Base-by-base conservation (phyloP, 306 rosid species). In the Quercus robur region DNA sequence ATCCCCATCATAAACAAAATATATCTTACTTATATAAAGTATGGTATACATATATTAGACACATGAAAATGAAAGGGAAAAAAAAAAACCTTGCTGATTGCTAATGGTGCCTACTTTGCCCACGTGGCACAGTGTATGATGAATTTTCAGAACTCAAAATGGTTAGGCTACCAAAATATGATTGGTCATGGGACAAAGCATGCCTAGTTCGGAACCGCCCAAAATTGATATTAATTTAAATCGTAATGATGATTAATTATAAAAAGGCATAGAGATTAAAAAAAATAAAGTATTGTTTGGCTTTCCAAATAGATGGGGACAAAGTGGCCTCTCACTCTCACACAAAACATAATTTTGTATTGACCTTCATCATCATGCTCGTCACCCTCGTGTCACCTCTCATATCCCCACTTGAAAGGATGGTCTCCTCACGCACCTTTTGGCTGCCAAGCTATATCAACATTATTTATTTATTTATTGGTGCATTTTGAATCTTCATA, bases 191-290 rank as follows among this genome's bases (percentile, higher is more conserved):
- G 67, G 33, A 25, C 35, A 51, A 81, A 69, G 63, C 67, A 31
- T 76, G 56, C 73, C n/a, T 62, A 38, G 75, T 86, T 90, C 75
- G 89, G 84, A 90, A 82, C 92, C 85, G 92, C 58, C 91, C 89
- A 81, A 56, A 72, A 28, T 35, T 68, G 73, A 56, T 74, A 69
- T 49, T 49, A 81, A 75, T n/a, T 71, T 19, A n/a, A 59, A 55
- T 78, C 20, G 56, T 56, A 26, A 69, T 25, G 25, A 81, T 78
- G 78, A 31, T 7, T 56, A 76, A 44, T 76, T 18, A 57, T 38
- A 59, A 57, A 56, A 66, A 44, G 19, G 19, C 75, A 46, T 69
- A 59, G 61, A 71, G 73, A 68, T 71, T 49, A 77, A 41, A 49
- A 14, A 14, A 71, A 5, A 33, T 54, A 23, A 67, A 15, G 3